Base-by-base conservation (phyloP, 176 grass and related monocot genomes). In the Bothriochloa decipiens region DNA sequence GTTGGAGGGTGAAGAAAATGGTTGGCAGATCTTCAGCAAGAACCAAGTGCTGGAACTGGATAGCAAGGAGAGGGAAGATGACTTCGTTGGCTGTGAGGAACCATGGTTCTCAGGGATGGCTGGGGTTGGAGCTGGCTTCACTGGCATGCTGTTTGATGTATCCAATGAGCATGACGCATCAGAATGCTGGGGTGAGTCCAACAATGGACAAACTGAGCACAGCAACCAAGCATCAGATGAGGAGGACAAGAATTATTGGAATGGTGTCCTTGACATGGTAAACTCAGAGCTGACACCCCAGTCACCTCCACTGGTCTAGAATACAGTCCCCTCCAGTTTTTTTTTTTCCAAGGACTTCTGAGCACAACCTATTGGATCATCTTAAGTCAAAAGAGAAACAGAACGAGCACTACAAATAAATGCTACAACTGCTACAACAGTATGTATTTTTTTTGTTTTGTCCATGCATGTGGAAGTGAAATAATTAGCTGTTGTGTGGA, bases 171-270 rank as follows among this genome's bases (percentile, higher is more conserved):
- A 87, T 68, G 88, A 90, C 66, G 49, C 83, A 37, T 87, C 88
- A 42, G 91, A 92, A 55, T 91, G 86, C 76, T 87, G 89, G 60
- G 96, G 81, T 25, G 93, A 99, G 75, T 99, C 96, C 28, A 78
- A 71, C 76, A 90, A 86, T 79, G 83, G 66, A 3, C 87, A 88
- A 40, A 83, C 68, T 46, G 83, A 87, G 28, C 61, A 65, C 74
- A 76, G 81, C 43, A 74, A 85, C 39, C 89, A 93, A 63, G 65
- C 73, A 50, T 85, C 85, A 49, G 90, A 86, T 66, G 92, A 90
- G 46, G 92, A 90, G 46, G 91, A 87, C 76, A 96, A 83, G 78
- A 91, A 87, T 78, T 99, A 99, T 82, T 99, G 96, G 96, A 96
- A 89, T 60, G 92, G 88, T 36, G 93, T 99, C 70, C 79, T 99